These are phyloP conservation scores for Cardamine resedifolia DNA, from an alignment of 345 rosid species.

Conservation along the genomic window DNA sequence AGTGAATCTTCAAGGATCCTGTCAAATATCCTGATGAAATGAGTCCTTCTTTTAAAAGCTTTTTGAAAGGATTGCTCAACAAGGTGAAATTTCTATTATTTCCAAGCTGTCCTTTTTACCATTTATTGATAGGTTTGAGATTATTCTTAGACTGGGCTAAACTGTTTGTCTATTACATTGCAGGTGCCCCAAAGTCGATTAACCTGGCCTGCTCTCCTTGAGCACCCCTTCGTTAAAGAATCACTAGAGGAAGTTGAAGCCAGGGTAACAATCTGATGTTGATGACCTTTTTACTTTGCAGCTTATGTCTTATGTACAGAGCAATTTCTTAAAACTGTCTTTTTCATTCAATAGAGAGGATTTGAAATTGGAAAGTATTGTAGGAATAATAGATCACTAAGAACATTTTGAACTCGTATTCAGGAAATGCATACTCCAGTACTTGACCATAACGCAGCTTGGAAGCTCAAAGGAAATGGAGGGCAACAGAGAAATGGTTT, in stretches of 20 bases:
- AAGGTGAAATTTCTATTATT: conserved; percentile 51
- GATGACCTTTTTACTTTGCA: conserved; percentile 10
- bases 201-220: conserved; percentile 94
- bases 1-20: conserved; percentile 70
- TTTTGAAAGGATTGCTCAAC: conserved; percentile 90
- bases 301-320: conserved; percentile 24
- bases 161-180: conserved; percentile 28
- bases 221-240: conserved; percentile 92
- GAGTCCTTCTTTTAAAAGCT: conserved; percentile 83
- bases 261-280: conserved; percentile 50
- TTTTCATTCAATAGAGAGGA: not conserved
- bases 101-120: not conserved
- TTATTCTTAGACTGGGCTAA: conserved; percentile 13
- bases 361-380: conserved; percentile 1
- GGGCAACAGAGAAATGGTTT: conserved; percentile 49
- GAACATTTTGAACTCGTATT: conserved; percentile 27
- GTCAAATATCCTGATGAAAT: conserved; percentile 93
- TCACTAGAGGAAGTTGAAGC: conserved; percentile 59
- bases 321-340: conserved; percentile 1
- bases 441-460: conserved; percentile 42
- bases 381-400: conserved; percentile 26
- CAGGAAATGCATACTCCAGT: conserved; percentile 55
- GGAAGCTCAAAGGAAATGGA: conserved; percentile 50
- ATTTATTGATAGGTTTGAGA: not conserved
- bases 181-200: conserved; percentile 90